Evolutionary conservation across 2,329 filamentous ascomycete genomes (phyloP).

Genomic region (Chaetomium globosum): DNA sequence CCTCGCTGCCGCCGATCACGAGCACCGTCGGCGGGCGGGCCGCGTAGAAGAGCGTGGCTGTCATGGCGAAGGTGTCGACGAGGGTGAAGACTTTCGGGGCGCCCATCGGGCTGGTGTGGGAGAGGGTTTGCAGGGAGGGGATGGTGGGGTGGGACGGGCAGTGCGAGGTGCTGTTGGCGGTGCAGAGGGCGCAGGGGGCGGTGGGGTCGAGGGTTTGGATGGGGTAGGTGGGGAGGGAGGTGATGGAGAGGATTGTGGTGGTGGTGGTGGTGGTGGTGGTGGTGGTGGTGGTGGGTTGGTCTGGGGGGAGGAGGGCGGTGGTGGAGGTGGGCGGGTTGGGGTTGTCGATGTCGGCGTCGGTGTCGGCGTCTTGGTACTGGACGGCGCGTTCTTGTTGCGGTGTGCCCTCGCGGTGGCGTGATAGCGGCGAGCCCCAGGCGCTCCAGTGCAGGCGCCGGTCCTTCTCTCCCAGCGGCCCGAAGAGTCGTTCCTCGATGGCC

Average conservation of each 20-base stretch:
- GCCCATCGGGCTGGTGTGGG: conserved; percentile 17
- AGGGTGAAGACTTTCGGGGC: conserved; percentile 42
- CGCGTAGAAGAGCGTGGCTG: conserved; percentile 43
- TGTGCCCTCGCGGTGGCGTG: conserved; percentile 11
- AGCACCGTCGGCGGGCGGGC: conserved; percentile 46
- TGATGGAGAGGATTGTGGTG: not conserved
- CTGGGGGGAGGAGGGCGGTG: too few relatives aligned
- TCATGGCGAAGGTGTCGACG: conserved; percentile 44
- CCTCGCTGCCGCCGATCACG: conserved; percentile 48
- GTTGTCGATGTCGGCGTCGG: too few relatives aligned
- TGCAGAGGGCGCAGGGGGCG: not conserved
- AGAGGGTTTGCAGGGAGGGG: conserved; percentile 10
- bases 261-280: too few relatives aligned
- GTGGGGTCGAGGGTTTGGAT: conserved; percentile 18
- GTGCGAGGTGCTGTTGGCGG: too few relatives aligned
- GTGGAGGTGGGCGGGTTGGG: too few relatives aligned
- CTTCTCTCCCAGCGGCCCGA: not conserved
- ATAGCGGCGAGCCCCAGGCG: conserved; percentile 19
- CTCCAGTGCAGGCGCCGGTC: conserved; percentile 18
- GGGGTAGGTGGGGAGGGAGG: conserved; percentile 12
- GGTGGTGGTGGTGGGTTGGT: too few relatives aligned
- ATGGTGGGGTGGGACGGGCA: conserved; percentile 3
- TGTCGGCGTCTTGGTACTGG: not conserved
- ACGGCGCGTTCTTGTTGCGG: conserved; percentile 10
- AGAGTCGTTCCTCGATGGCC: conserved; percentile 21